Evolutionary conservation across 352 stramenopile genomes (phyloP).

Genomic region (Phytophthora megakarya): DNA sequence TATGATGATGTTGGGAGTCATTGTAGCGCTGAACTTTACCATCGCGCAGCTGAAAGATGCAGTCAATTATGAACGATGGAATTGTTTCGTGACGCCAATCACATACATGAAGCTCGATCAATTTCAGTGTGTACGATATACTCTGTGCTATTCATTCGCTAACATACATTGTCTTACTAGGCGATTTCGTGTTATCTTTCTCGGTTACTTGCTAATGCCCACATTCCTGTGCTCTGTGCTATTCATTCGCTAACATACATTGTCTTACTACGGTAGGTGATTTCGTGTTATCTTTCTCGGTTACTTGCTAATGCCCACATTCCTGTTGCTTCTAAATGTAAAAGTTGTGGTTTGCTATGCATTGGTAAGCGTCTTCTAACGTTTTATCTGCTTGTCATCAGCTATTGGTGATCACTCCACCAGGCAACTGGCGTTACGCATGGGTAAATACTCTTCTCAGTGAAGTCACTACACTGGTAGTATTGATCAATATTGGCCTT

Average conservation of each 20-base stretch:
- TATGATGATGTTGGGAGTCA: constrained; percentile 66
- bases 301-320: constrained; percentile 63
- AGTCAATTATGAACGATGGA: constrained; percentile 60
- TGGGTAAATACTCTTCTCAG: constrained; percentile 62
- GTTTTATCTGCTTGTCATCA: constrained; percentile 22
- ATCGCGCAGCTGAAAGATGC: constrained; percentile 55
- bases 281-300: constrained; percentile 64
- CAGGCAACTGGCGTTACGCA: constrained; percentile 59
- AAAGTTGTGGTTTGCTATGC: neutral
- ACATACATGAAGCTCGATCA: constrained; percentile 79
- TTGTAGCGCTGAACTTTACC: constrained; percentile 73
- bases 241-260: neutral
- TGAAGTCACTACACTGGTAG: constrained; percentile 50
- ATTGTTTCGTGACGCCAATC: constrained; percentile 58
- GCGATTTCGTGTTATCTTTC: constrained; percentile 59
- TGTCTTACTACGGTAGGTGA: constrained; percentile 36
- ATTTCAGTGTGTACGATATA: constrained; percentile 47
- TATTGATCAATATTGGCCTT: constrained; percentile 47
- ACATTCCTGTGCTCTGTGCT: constrained; percentile 35
- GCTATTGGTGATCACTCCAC: constrained; percentile 60
- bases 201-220: constrained; percentile 62
- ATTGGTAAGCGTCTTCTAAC: neutral
- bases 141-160: neutral
- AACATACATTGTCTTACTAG: constrained; percentile 26
- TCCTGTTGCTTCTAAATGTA: constrained; percentile 63